phyloP scores from a whole-genome alignment of 768 basidiomycete species.

The Collybia mongolica region DNA sequence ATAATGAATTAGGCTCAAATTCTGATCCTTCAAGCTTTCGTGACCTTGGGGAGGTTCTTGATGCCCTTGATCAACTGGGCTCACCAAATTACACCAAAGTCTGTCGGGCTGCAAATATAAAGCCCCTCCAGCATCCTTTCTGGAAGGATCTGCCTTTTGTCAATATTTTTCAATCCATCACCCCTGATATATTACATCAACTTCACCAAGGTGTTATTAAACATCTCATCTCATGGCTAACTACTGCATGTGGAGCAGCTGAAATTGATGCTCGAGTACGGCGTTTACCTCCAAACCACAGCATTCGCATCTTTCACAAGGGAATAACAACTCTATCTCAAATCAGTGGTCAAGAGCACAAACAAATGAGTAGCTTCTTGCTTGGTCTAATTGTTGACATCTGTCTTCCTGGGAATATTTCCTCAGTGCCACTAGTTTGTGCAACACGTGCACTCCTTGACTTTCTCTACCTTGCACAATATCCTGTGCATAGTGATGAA shows the following conservation, averaged over 20 bases:
- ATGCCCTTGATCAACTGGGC: conserved; percentile 29
- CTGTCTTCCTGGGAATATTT: too few species aligned
- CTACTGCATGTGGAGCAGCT: conserved; percentile 14
- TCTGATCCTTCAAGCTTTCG: too few species aligned
- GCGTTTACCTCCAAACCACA: conserved; percentile 24
- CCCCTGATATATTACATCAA: conserved; percentile 34
- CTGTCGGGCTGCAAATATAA: not conserved
- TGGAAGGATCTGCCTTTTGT: conserved; percentile 26
- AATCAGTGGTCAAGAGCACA: too few species aligned
- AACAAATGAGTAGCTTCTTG: too few species aligned
- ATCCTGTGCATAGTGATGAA: too few species aligned
- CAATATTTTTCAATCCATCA: conserved; percentile 21
- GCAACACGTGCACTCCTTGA: too few species aligned
- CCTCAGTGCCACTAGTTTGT: too few species aligned
- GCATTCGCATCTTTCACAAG: conserved; percentile 31
- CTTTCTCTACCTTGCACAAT: too few species aligned
- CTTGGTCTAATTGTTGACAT: too few species aligned
- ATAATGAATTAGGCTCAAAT: not conserved
- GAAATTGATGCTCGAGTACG: conserved; percentile 38
- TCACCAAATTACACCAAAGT: too few species aligned
- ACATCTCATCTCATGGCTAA: conserved; percentile 31
- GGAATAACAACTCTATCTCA: too few species aligned
- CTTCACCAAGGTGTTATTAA: conserved; percentile 33
- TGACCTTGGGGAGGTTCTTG: too few species aligned
- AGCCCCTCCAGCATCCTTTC: conserved; percentile 11